Base-by-base conservation (phyloP, 2,329 filamentous ascomycete species). In the Davidsoniella virescens region DNA sequence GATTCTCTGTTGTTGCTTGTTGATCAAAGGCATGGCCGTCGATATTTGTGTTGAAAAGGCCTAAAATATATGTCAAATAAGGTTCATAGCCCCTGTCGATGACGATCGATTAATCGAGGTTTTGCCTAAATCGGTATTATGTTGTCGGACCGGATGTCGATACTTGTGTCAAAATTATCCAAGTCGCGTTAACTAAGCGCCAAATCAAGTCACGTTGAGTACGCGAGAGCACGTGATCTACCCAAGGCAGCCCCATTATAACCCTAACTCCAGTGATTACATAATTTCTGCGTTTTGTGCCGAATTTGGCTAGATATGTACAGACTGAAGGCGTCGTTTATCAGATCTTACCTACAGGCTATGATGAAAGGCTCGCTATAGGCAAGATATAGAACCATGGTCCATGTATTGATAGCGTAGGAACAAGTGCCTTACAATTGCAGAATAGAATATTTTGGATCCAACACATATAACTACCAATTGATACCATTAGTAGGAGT, bases 161-260 rank as follows among this genome's bases (percentile, higher is more conserved):
- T 40, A 18, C 14, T 17, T 10, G 14, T 40, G 2, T 8, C 8
- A 47, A 47, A 39, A 25, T 47, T 10, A 29, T 12, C 26, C 26
- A 29, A 29, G 26, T 29, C 26, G 26, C 26, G 26, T 29, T 1
- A 29, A 29, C 26, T 5, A 12, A 29, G 26, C 26, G 47, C 16
- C 42, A 17, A 20, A 43, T 54, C 51, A 52, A 55, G 56, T 54
- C 49, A 56, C 55, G 54, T 56, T 54, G 55, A 50, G 53, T 51
- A 52, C 55, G 55, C 48, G 50, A 3, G 9, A 41, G 44, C 52
- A 54, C 52, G 49, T 54, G 52, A 44, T 38, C 23, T n/a, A 14
- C 6, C 8, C 20, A 4, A 16, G 4, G 38, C 33, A 20, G 23
- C 9, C 16, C 20, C 20, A 7, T 12, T 20, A 14, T 3, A 43